Evolutionary conservation across 1,284 basidiomycete species (phyloP).

Genomic region (Boletus smithii): DNA sequence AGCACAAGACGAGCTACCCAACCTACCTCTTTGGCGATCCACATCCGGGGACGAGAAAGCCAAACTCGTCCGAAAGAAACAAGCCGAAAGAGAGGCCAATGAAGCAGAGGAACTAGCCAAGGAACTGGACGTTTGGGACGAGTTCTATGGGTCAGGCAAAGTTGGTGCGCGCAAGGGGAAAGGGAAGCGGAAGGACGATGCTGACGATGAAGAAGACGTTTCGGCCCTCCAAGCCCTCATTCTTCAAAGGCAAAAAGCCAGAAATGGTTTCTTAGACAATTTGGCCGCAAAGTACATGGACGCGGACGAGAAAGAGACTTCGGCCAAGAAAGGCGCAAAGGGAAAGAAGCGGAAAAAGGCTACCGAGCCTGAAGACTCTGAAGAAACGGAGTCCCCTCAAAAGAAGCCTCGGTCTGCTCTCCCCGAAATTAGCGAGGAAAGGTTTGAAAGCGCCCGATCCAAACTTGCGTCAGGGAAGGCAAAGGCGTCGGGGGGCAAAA

Average conservation of each 20-base stretch:
- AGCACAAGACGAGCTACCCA: constrained; percentile 53
- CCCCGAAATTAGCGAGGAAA: constrained; percentile 63
- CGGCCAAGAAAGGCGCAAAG: constrained; percentile 41
- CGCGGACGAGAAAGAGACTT: constrained; percentile 31
- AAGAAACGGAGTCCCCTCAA: constrained; percentile 47
- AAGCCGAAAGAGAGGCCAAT: constrained; percentile 72
- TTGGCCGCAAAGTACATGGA: constrained; percentile 82
- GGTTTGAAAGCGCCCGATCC: constrained; percentile 62
- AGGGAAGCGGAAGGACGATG: constrained; percentile 50
- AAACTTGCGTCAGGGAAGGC: constrained; percentile 54
- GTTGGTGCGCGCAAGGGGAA: constrained; percentile 59
- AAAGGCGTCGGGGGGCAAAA: constrained; percentile 33
- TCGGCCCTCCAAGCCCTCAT: constrained; percentile 82
- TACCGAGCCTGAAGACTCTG: constrained; percentile 28
- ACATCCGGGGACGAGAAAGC: constrained; percentile 77
- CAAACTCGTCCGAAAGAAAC: constrained; percentile 67
- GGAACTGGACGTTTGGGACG: constrained; percentile 91
- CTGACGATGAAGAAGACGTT: constrained; percentile 56
- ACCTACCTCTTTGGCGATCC: constrained; percentile 64
- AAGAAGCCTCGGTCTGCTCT: constrained; percentile 41
- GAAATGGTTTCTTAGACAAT: constrained; percentile 69
- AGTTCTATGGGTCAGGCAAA: constrained; percentile 86
- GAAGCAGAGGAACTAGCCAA: constrained; percentile 86
- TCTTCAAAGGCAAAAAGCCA: constrained; percentile 69
- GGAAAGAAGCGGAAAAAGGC: constrained; percentile 54